Evolutionary conservation across 768 basidiomycete genomes (phyloP).

Genomic region (Podaxis pistillaris): DNA sequence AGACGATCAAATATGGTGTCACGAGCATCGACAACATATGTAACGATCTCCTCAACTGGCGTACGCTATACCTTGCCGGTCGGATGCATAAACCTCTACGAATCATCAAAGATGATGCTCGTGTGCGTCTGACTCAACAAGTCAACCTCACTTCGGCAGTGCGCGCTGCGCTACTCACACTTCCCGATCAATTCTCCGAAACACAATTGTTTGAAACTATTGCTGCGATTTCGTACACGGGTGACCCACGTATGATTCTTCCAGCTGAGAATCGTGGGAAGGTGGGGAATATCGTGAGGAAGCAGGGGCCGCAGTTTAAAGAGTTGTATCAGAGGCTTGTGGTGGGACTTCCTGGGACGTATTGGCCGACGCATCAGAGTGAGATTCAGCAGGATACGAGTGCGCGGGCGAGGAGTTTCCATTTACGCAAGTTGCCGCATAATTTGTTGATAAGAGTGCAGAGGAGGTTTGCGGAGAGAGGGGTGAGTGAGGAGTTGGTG

Average conservation of each 20-base stretch:
- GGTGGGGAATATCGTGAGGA: slow-evolving; percentile 88
- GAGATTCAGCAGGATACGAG: slow-evolving; percentile 74
- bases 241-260: slow-evolving; percentile 92
- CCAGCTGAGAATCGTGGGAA: slow-evolving; percentile 95
- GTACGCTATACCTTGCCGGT: slow-evolving; percentile 89
- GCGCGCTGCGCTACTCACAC: slow-evolving; percentile 83
- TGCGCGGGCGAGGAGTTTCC: slow-evolving; percentile 65
- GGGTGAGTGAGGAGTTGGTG: slow-evolving; percentile 27
- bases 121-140: slow-evolving; percentile 88
- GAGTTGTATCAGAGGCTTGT: slow-evolving; percentile 83
- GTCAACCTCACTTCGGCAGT: slow-evolving; percentile 92
- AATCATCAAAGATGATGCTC: slow-evolving; percentile 90
- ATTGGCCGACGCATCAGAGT: slow-evolving; percentile 55
- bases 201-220: slow-evolving; percentile 81
- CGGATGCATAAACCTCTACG: slow-evolving; percentile 97
- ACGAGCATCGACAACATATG: slow-evolving; percentile 90
- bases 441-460: slow-evolving; percentile 59
- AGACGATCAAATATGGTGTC: slow-evolving; percentile 97
- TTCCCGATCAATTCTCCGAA: slow-evolving; percentile 82
- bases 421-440: slow-evolving; percentile 77
- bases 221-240: slow-evolving; percentile 81
- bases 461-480: slow-evolving; percentile 42
- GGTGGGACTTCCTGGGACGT: slow-evolving; percentile 75
- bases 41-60: slow-evolving; percentile 90
- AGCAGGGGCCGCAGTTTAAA: slow-evolving; percentile 80